Evolutionary conservation across 2,329 filamentous ascomycete species (phyloP), one percentile per base, ranked within the genome.

Genomic region (Emergomyces africanus): DNA sequence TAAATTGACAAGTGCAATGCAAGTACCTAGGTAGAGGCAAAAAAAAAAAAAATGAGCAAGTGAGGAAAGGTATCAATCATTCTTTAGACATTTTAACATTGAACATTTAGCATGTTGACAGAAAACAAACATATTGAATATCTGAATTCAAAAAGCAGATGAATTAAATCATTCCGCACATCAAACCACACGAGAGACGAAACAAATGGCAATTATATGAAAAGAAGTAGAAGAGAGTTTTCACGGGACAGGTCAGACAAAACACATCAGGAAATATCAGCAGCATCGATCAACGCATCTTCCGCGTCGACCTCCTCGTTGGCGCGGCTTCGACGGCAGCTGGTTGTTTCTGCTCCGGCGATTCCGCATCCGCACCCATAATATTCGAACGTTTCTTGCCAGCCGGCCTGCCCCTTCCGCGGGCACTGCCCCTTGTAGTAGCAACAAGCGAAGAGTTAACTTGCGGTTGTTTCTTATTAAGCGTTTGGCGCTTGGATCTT

Each of bases 251-350:
- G 50, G 25, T 54, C 50, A 54, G 20, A 23, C 25, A 33, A 54
- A 18, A 37, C 50, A 54, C 12, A 23, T 37, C 33, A 37, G 33
- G 20, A 18, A 25, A 51, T n/a, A 54, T 54, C 33, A 23, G 39
- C 25, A 54, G 30, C 37, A 59, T 41, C 23, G 41, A 59, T 41
- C 15, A 51, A 15, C 57, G 48, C 14, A 28, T 37, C 23, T 44
- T 56, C 42, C 58, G 55, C 15, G 33, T 59, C 20, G 58, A 59
- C 25, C 58, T 54, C 20, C 58, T 59, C 33, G 53, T 33, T 18
- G 44, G 42, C 23, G 18, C 50, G 9, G 33, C 20, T 9, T 18
- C 50, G 14, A 23, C 10, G 39, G 9, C 12, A 23, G 18, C 50
- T 1, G 46, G 10, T 6, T 54, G 50, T 39, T 54, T 54, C 33